A percentile compares a stretch with the other conserved stretches of the same genome.
Conservation (phyloP, 2,329 filamentous ascomycete genomes). For the Monilinia laxa region DNA sequence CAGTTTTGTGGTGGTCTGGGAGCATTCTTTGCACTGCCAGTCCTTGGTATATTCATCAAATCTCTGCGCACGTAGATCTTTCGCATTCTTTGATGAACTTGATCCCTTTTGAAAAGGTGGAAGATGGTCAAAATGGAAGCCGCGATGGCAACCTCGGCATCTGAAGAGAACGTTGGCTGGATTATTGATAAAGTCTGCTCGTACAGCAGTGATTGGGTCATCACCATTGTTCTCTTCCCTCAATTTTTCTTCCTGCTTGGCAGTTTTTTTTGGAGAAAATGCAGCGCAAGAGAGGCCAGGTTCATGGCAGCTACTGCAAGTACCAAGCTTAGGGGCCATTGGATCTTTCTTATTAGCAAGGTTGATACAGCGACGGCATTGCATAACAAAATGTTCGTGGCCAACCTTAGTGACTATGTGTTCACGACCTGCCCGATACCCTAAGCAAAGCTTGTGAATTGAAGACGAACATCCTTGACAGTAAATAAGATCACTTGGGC, state of each 20-base stretch:
- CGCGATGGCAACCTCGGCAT: constrained; percentile 72
- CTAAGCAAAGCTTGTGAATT: constrained; percentile 83
- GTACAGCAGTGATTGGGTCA: constrained; percentile 71
- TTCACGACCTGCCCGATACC: constrained; percentile 70
- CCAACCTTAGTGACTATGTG: constrained; percentile 86
- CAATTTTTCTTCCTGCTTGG: constrained; percentile 79
- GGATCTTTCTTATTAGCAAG: constrained; percentile 65
- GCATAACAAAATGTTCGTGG: constrained; percentile 75
- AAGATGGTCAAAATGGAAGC: constrained; percentile 82
- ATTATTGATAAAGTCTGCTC: constrained; percentile 69
- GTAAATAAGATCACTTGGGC: constrained; percentile 63
- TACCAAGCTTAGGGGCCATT: constrained; percentile 66
- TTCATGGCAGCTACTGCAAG: constrained; percentile 68
- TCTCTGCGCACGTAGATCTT: constrained; percentile 58
- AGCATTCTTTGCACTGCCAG: constrained; percentile 82
- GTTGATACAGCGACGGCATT: constrained; percentile 84
- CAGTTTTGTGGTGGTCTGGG: constrained; percentile 63
- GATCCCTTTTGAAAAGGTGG: constrained; percentile 46
- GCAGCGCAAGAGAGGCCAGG: constrained; percentile 69
- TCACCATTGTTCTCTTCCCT: constrained; percentile 74
- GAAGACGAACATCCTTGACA: constrained; percentile 88
- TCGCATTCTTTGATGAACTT: constrained; percentile 44
- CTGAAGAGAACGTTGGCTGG: constrained; percentile 76
- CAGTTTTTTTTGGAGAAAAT: constrained; percentile 70
- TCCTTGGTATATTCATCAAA: constrained; percentile 70